These are phyloP conservation scores for Drechslera avenae DNA, from an alignment of 2,329 filamentous ascomycete species.

Conservation along the genomic window DNA sequence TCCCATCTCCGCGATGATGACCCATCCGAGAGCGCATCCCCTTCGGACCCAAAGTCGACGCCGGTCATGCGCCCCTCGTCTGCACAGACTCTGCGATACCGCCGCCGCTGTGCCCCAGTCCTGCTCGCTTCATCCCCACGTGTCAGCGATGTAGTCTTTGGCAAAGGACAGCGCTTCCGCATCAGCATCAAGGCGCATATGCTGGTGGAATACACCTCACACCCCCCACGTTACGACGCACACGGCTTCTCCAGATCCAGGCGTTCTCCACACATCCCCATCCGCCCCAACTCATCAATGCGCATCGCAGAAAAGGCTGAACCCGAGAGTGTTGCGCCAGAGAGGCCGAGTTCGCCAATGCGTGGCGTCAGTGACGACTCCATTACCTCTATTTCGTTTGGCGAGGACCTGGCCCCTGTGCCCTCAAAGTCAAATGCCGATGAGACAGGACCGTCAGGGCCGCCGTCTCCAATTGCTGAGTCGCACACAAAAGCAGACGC, in stretches of 20 bases:
- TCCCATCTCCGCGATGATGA: slow-evolving; percentile 25
- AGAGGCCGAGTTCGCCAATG: slow-evolving; percentile 34
- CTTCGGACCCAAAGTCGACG: slow-evolving; percentile 41
- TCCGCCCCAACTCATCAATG: slow-evolving; percentile 5
- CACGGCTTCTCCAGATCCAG: slow-evolving; percentile 44
- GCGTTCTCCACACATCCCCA: slow-evolving; percentile 14
- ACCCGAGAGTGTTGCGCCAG: slow-evolving; percentile 7
- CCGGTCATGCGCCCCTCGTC: slow-evolving; percentile 39
- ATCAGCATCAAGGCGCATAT: slow-evolving; percentile 52
- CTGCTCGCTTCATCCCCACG: slow-evolving; percentile 52
- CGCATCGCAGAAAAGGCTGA: slow-evolving; percentile 5
- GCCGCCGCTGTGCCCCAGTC: slow-evolving; percentile 54
- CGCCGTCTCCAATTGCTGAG: slow-evolving; percentile 33
- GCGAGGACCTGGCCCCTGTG: slow-evolving; percentile 37
- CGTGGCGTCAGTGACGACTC: slow-evolving; percentile 41
- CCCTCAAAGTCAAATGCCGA: slow-evolving; percentile 32
- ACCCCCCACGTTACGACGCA: slow-evolving; percentile 53
- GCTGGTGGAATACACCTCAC: slow-evolving; percentile 50
- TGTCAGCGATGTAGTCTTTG: slow-evolving; percentile 54
- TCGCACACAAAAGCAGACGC: slow-evolving; percentile 33
- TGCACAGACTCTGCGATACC: slow-evolving; percentile 52
- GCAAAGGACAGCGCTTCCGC: slow-evolving; percentile 50
- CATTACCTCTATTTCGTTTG: slow-evolving; percentile 41
- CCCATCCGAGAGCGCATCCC: slow-evolving; percentile 21
- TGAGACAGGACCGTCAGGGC: slow-evolving; percentile 26